These are phyloP conservation scores for Platanthera zijinensis DNA, from an alignment of 106 monocot species.

Conservation along the genomic window DNA sequence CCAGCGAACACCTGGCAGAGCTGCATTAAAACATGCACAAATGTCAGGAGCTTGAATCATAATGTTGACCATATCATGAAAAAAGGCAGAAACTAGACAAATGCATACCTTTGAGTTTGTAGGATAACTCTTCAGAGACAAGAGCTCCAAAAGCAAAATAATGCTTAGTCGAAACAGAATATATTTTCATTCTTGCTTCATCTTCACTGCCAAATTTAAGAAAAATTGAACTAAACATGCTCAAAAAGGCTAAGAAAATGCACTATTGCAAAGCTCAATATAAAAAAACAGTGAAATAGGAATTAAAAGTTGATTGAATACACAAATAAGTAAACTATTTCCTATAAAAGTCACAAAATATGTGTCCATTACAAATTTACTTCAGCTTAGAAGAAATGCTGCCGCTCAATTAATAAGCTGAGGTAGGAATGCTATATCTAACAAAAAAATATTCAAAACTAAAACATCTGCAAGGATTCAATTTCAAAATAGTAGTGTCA, in stretches of 20 bases:
- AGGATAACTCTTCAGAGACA: conserved; percentile 87
- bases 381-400: background rate
- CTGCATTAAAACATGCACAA: conserved; percentile 25
- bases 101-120: conserved; percentile 71
- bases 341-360: too few relatives aligned
- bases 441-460: background rate
- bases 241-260: background rate
- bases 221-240: background rate
- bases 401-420: background rate
- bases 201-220: conserved; percentile 53
- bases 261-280: too few relatives aligned
- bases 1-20: conserved; percentile 79
- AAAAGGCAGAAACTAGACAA: background rate
- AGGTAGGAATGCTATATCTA: background rate
- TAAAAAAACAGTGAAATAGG: too few relatives aligned
- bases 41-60: background rate
- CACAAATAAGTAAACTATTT: too few relatives aligned
- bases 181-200: conserved; percentile 85
- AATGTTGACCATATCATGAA: background rate
- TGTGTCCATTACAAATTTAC: background rate
- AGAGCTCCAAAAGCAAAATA: conserved; percentile 93
- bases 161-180: conserved; percentile 92
- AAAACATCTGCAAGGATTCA: too few relatives aligned
- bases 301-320: too few relatives aligned
- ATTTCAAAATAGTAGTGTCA: too few relatives aligned